Percentiles rank a stretch among this genome's conserved stretches.
Conservation (phyloP, 2,329 filamentous ascomycete species). For the Scedosporium minutisporum region DNA sequence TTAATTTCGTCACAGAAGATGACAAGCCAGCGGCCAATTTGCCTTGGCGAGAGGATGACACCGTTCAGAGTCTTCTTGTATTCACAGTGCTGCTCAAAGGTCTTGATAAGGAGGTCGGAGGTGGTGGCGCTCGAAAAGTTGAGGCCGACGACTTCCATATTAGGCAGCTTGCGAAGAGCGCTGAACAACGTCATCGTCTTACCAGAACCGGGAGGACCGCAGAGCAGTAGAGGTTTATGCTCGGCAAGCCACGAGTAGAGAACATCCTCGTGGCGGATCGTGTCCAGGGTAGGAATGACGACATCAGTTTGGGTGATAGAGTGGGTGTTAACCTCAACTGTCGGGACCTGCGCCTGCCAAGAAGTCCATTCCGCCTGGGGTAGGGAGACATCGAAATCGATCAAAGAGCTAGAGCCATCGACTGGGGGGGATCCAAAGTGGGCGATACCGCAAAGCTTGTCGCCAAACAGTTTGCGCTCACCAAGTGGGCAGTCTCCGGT, state of each 20-base stretch:
- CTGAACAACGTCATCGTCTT: slow-evolving; percentile 99
- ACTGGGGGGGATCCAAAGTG: slow-evolving; percentile 78
- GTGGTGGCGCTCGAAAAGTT: slow-evolving; percentile 99
- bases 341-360: slow-evolving; percentile 92
- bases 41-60: slow-evolving; percentile 87
- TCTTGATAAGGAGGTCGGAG: slow-evolving; percentile 95
- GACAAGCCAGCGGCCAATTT: slow-evolving; percentile 95
- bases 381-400: slow-evolving; percentile 87
- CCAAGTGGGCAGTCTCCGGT: slow-evolving; percentile 85
- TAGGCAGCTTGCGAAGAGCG: slow-evolving; percentile 88
- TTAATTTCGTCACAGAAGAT: slow-evolving; percentile 99
- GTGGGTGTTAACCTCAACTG: slow-evolving; percentile 94
- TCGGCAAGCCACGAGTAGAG: slow-evolving; percentile 98
- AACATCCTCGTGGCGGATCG: slow-evolving; percentile 96
- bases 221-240: slow-evolving; percentile 92
- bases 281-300: slow-evolving; percentile 95
- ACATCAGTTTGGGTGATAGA: slow-evolving; percentile 97
- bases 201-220: slow-evolving; percentile 93
- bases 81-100: slow-evolving; percentile 98
- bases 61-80: slow-evolving; percentile 98
- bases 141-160: slow-evolving; percentile 98
- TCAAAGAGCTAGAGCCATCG: slow-evolving; percentile 71
- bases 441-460: slow-evolving; percentile 71
- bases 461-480: slow-evolving; percentile 84
- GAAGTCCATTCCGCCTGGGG: slow-evolving; percentile 81